phyloP scores from a whole-genome alignment of 2,329 filamentous ascomycete species.

The Bipolaris bicolor region DNA sequence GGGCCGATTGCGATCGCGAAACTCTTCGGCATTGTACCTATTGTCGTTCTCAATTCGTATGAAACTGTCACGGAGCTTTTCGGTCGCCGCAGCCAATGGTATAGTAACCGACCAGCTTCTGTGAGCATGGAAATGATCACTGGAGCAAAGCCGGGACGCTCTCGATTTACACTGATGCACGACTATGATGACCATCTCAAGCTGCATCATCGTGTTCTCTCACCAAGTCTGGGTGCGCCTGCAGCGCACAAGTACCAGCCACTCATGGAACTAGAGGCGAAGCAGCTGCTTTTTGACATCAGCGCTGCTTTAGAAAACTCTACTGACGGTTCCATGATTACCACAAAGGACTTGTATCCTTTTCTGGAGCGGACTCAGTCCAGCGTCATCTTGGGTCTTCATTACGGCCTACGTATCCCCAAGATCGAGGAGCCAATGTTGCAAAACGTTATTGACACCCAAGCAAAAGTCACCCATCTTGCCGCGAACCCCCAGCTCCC shows the following conservation, averaged over 20 bases:
- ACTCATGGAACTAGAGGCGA: constrained; percentile 16
- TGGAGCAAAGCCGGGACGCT: constrained; percentile 13
- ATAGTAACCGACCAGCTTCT: constrained; percentile 16
- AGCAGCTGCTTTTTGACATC: constrained; percentile 18
- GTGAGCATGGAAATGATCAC: constrained; percentile 23
- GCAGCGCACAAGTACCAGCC: constrained; percentile 12
- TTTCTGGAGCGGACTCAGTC: constrained; percentile 17
- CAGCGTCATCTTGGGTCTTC: constrained; percentile 18
- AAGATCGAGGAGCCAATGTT: constrained; percentile 11
- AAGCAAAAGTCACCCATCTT: constrained; percentile 13
- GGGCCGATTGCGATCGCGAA: constrained; percentile 11
- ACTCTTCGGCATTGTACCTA: constrained; percentile 16
- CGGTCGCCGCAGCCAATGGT: constrained; percentile 18
- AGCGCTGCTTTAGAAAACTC: constrained; percentile 1
- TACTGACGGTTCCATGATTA: constrained; percentile 5
- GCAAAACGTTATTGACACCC: constrained; percentile 13
- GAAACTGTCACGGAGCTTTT: constrained; percentile 19
- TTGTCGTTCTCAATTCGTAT: constrained; percentile 18
- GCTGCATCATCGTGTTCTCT: constrained; percentile 16
- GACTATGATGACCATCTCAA: constrained; percentile 19
- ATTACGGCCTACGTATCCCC: constrained; percentile 17
- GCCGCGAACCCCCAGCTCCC: constrained; percentile 19
- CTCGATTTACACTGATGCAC: constrained; percentile 18
- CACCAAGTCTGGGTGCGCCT: constrained; percentile 17
- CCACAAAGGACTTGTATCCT: constrained; percentile 13